These are phyloP conservation scores for Blechomonas ayalai DNA, from an alignment of 208 protist genomes.

Conservation along the genomic window DNA sequence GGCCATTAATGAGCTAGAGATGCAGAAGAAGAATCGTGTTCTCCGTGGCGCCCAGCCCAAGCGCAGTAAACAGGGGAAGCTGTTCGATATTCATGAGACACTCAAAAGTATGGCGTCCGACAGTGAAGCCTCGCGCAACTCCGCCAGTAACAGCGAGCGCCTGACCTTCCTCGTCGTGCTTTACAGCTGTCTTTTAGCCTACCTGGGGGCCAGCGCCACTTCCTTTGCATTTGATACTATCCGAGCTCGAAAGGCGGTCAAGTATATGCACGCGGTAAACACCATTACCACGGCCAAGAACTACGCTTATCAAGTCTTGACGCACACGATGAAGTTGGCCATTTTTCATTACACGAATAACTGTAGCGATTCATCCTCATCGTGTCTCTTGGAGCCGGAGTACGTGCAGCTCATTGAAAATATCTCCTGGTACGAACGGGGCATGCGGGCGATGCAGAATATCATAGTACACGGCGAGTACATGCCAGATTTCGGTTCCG, in stretches of 20 bases:
- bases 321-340: not conserved
- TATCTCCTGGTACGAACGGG: not conserved
- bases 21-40: constrained; percentile 16
- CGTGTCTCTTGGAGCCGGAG: not conserved
- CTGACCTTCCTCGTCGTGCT: constrained; percentile 6
- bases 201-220: not conserved
- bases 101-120: constrained; percentile 1
- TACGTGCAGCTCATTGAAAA: constrained; percentile 6
- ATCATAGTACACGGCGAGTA: not conserved
- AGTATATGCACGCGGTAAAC: constrained; percentile 2
- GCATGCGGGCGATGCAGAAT: constrained; percentile 7
- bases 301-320: not conserved
- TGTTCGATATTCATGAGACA: not conserved
- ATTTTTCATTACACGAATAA: constrained; percentile 1
- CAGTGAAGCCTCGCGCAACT: not conserved
- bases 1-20: constrained; percentile 12
- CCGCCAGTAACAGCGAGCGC: not conserved
- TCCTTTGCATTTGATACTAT: constrained; percentile 1
- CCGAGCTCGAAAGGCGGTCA: not conserved
- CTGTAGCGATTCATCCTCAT: not conserved
- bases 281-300: not conserved
- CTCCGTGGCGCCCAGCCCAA: constrained; percentile 1
- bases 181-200: not conserved
- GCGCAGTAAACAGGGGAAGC: not conserved
- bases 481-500: not conserved